These are phyloP conservation scores for Trametes maxima DNA, from an alignment of 768 basidiomycete genomes.

Conservation along the genomic window DNA sequence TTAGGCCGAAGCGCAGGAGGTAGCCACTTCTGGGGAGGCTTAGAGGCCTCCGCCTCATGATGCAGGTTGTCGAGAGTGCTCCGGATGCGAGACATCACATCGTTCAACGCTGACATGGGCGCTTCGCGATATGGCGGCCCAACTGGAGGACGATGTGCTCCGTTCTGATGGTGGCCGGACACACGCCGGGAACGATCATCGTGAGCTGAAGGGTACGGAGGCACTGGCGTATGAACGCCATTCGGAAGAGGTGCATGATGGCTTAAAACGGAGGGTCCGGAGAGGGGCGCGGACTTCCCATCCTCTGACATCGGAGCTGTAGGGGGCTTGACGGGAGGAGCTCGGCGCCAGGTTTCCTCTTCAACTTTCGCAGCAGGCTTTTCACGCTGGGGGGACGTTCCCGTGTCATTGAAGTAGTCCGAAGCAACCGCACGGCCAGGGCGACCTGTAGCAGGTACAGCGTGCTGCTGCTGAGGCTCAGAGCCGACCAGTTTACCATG, in stretches of 20 bases:
- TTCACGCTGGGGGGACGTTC: slow-evolving; percentile 1
- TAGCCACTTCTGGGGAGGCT: slow-evolving; percentile 29
- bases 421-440: slow-evolving; percentile 58
- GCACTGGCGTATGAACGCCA: background rate
- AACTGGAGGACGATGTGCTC: slow-evolving; percentile 27
- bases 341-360: slow-evolving; percentile 49
- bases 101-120: slow-evolving; percentile 75
- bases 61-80: slow-evolving; percentile 75
- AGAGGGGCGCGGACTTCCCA: background rate
- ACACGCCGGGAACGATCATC: slow-evolving; percentile 16
- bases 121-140: slow-evolving; percentile 46
- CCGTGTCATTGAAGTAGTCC: slow-evolving; percentile 69
- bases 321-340: slow-evolving; percentile 8
- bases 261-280: background rate
- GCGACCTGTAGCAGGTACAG: slow-evolving; percentile 28
- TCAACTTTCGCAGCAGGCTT: slow-evolving; percentile 36
- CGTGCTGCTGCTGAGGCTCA: slow-evolving; percentile 31
- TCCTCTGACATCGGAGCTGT: background rate
- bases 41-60: slow-evolving; percentile 35
- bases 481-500: slow-evolving; percentile 68
- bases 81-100: slow-evolving; percentile 85
- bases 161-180: slow-evolving; percentile 15
- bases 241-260: background rate
- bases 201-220: background rate
- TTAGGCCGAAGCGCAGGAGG: slow-evolving; percentile 31